Evolutionary conservation across 116 monocot genomes (phyloP).

Genomic region (Posidonia oceanica): DNA sequence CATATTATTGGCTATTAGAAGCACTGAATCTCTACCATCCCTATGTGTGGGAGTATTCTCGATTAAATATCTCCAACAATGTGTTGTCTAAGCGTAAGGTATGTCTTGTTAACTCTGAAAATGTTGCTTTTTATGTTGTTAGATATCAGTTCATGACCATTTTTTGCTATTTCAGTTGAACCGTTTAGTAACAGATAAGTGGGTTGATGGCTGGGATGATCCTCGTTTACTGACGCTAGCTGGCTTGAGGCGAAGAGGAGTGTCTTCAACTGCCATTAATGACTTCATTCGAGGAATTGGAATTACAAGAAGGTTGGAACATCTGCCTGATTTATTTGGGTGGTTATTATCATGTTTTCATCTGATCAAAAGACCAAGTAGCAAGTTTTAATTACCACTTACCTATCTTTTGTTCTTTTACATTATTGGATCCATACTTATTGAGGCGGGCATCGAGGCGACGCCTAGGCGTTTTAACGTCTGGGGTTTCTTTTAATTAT

Average conservation of each 20-base stretch:
- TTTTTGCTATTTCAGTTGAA: conserved; percentile 48
- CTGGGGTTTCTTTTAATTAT: too few species aligned
- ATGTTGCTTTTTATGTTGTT: not conserved
- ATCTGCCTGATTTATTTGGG: not conserved
- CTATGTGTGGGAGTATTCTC: conserved; percentile 96
- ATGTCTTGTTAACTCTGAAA: not conserved
- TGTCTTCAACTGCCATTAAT: conserved; percentile 87
- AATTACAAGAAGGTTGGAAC: conserved; percentile 87
- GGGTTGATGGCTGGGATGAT: conserved; percentile 98
- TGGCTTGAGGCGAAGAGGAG: conserved; percentile 82
- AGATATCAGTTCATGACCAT: conserved; percentile 2
- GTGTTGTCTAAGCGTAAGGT: conserved; percentile 99
- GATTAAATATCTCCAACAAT: conserved; percentile 87
- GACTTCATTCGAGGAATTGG: conserved; percentile 91
- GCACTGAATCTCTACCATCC: conserved; percentile 84
- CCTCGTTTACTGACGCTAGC: conserved; percentile 90
- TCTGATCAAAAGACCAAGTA: not conserved
- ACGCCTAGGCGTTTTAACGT: too few species aligned
- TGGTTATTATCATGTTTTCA: not conserved
- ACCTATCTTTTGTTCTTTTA: not conserved
- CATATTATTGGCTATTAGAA: conserved; percentile 87
- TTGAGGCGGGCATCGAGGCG: too few species aligned
- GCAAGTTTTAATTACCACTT: not conserved
- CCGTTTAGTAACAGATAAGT: conserved; percentile 72
- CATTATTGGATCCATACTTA: too few species aligned